Evolutionary conservation across 805 yeast species (phyloP).

Genomic region (Sugiyamaella boreocaroliniensis): DNA sequence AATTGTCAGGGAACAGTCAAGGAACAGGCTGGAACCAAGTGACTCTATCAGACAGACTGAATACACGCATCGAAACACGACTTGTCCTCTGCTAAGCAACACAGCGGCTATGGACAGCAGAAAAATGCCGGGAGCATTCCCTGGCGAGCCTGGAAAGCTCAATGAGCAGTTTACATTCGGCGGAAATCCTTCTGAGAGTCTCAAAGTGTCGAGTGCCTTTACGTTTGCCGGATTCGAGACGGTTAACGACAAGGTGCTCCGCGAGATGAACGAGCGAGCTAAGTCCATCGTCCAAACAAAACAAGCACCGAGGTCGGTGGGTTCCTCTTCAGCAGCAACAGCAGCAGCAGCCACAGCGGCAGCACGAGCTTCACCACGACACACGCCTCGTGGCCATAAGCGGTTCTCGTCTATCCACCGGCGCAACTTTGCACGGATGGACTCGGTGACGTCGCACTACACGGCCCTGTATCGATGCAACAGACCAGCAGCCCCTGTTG

Average conservation of each 20-base stretch:
- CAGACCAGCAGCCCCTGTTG: neutral
- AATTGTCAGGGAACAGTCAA: neutral
- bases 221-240: constrained; percentile 27
- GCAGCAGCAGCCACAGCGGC: constrained; percentile 12
- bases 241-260: constrained; percentile 28
- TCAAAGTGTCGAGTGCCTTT: constrained; percentile 16
- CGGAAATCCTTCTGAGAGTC: neutral
- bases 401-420: constrained; percentile 24
- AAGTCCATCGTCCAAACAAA: constrained; percentile 4
- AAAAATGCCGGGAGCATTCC: neutral
- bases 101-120: too few relatives aligned
- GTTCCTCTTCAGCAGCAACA: neutral
- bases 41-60: too few relatives aligned
- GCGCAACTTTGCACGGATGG: constrained; percentile 24
- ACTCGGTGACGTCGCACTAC: constrained; percentile 19
- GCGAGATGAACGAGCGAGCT: constrained; percentile 32
- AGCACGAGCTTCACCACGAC: neutral
- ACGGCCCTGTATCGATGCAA: constrained; percentile 3
- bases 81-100: too few relatives aligned
- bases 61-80: too few relatives aligned
- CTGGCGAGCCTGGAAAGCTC: neutral
- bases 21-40: too few relatives aligned
- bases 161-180: neutral
- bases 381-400: constrained; percentile 5
- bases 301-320: neutral